These are phyloP conservation scores for Pseudohyphozyma bogoriensis DNA, from an alignment of 768 basidiomycete species.

Conservation along the genomic window DNA sequence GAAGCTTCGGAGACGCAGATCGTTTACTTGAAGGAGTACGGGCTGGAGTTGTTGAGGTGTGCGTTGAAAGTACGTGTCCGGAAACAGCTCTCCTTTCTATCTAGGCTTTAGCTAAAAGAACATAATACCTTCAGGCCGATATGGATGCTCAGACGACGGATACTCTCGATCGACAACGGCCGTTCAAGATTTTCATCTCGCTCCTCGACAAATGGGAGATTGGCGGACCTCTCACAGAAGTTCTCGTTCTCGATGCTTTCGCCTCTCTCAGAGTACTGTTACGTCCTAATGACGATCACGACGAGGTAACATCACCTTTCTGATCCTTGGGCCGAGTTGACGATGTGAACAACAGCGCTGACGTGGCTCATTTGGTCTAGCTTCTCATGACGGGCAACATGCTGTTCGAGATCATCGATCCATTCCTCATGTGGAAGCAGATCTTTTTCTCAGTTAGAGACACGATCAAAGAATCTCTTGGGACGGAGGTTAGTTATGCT, in stretches of 20 bases:
- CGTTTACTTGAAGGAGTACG: constrained; percentile 56
- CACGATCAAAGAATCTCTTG: constrained; percentile 12
- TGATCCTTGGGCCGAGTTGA: background rate
- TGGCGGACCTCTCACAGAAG: constrained; percentile 66
- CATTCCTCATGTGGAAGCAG: constrained; percentile 72
- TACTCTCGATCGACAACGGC: constrained; percentile 54
- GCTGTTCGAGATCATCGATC: constrained; percentile 87
- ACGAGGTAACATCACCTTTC: constrained; percentile 47
- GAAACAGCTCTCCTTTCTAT: too few relatives aligned
- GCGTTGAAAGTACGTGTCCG: constrained; percentile 50
- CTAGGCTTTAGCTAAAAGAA: too few relatives aligned
- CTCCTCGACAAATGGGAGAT: constrained; percentile 96
- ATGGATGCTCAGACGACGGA: constrained; percentile 68
- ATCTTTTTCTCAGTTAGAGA: constrained; percentile 43
- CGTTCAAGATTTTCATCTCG: constrained; percentile 93
- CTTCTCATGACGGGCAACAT: constrained; percentile 72
- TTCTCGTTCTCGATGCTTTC: constrained; percentile 68
- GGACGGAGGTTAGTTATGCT: constrained; percentile 8
- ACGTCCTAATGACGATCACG: constrained; percentile 35
- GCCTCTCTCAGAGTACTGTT: constrained; percentile 55
- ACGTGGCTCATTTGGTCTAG: too few relatives aligned
- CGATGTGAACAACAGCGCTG: too few relatives aligned
- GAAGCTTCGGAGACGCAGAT: constrained; percentile 66
- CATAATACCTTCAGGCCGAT: constrained; percentile 61
- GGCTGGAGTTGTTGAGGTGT: constrained; percentile 57